phyloP scores from a whole-genome alignment of 2,329 filamentous ascomycete species.

The Botrytis pseudocinerea region DNA sequence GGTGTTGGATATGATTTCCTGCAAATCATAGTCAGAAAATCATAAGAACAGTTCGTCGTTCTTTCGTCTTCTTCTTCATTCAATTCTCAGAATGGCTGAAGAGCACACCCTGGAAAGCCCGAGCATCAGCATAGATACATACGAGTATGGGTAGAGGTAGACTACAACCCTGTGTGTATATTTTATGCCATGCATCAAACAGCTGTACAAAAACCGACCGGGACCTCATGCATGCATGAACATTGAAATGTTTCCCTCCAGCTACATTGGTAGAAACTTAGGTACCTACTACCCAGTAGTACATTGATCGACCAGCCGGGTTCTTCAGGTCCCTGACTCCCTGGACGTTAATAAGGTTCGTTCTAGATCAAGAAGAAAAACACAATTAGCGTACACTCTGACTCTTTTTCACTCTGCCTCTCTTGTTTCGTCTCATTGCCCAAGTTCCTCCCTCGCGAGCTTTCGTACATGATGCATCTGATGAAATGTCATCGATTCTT shows the following conservation, averaged over 20 bases:
- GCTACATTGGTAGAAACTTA: not conserved
- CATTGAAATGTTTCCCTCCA: not conserved
- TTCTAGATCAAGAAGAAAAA: not conserved
- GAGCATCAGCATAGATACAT: no score
- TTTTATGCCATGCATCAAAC: slow-evolving; percentile 4
- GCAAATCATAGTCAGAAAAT: not conserved
- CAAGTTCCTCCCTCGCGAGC: not conserved
- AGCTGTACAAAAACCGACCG: slow-evolving; percentile 2
- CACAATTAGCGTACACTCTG: slow-evolving; percentile 2
- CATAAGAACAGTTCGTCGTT: not conserved
- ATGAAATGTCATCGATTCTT: not conserved
- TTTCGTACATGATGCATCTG: not conserved
- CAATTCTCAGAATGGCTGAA: not conserved
- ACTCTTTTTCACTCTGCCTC: not conserved
- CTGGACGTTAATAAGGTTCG: not conserved
- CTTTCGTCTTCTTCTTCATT: not conserved
- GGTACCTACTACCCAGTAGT: not conserved
- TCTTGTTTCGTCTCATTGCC: not conserved
- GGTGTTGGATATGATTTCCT: not conserved
- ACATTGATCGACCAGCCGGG: not conserved
- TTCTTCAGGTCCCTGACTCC: slow-evolving; percentile 1
- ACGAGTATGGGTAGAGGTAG: not conserved
- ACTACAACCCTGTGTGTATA: not conserved
- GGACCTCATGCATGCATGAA: not conserved
- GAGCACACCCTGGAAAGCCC: not conserved